Conservation (phyloP, 176 grass and related monocot species). For the Phragmites australis region DNA sequence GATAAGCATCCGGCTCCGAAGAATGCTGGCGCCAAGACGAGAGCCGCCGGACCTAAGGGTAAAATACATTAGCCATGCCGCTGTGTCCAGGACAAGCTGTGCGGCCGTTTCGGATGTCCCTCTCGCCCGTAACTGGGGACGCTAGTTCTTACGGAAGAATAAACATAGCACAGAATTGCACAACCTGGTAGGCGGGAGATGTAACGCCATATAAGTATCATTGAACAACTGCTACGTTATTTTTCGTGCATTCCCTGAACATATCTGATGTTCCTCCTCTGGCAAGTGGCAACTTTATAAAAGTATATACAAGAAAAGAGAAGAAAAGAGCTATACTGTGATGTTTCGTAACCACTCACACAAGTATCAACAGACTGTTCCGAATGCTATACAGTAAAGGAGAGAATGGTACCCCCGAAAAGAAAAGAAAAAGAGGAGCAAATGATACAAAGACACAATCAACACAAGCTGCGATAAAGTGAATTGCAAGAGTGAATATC, state of each 20-base stretch:
- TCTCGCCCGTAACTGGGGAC: background rate
- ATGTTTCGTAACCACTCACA: too few species aligned
- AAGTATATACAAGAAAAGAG: background rate
- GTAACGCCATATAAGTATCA: background rate
- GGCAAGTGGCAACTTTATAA: background rate
- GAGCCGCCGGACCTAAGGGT: background rate
- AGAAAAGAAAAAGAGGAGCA: background rate
- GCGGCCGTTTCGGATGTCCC: background rate
- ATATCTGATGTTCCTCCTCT: background rate
- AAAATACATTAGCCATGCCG: background rate
- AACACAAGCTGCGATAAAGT: background rate
- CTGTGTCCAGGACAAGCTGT: background rate
- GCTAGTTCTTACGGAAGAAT: background rate
- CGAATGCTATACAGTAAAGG: background rate
- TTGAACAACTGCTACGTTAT: background rate
- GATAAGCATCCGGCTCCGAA: background rate
- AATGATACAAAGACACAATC: background rate
- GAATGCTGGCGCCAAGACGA: background rate
- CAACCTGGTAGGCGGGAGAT: background rate
- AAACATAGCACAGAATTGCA: background rate
- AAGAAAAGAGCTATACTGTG: too few species aligned
- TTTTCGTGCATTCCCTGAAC: background rate
- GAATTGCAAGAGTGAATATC: background rate
- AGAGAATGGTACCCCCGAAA: background rate
- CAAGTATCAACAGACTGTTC: too few species aligned